Evolutionary conservation across 352 stramenopile genomes (phyloP).

Genomic region (Phytopythium chamaehyphon): DNA sequence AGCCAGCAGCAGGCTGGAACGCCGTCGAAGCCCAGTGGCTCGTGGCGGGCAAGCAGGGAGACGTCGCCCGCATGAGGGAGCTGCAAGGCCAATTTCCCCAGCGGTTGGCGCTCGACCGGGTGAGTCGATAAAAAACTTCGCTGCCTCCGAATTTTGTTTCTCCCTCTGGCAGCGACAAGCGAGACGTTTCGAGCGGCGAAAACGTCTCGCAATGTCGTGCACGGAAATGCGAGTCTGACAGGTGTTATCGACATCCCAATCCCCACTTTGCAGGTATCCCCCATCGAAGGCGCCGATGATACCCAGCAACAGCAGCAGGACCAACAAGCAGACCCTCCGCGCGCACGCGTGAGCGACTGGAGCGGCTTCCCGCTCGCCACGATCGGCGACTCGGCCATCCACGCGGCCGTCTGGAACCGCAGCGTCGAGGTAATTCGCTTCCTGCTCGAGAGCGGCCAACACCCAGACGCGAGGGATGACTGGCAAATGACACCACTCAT

Average conservation of each 20-base stretch:
- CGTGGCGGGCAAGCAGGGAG: conserved; percentile 17
- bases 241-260: too few relatives aligned
- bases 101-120: conserved; percentile 24
- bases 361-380: conserved; percentile 17
- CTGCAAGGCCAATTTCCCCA: conserved; percentile 22
- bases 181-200: too few relatives aligned
- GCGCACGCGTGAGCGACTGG: conserved; percentile 16
- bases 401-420: conserved; percentile 18
- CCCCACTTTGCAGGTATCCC: too few relatives aligned
- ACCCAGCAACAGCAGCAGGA: too few relatives aligned
- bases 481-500: conserved; percentile 20
- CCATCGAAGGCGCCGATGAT: too few relatives aligned
- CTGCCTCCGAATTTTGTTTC: too few relatives aligned
- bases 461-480: conserved; percentile 11
- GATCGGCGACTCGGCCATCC: conserved; percentile 20
- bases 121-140: conserved; percentile 6
- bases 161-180: too few relatives aligned
- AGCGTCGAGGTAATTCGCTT: conserved; percentile 12
- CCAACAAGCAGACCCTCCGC: too few relatives aligned
- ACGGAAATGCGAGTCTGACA: too few relatives aligned
- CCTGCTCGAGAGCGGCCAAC: conserved; percentile 16
- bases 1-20: not conserved
- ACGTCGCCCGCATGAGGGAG: conserved; percentile 21
- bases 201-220: too few relatives aligned
- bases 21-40: conserved; percentile 24